Percentiles rank a stretch among this genome's conserved stretches.
Conservation (phyloP, 2,329 filamentous ascomycete species). For the Ramularia collo-cygni region DNA sequence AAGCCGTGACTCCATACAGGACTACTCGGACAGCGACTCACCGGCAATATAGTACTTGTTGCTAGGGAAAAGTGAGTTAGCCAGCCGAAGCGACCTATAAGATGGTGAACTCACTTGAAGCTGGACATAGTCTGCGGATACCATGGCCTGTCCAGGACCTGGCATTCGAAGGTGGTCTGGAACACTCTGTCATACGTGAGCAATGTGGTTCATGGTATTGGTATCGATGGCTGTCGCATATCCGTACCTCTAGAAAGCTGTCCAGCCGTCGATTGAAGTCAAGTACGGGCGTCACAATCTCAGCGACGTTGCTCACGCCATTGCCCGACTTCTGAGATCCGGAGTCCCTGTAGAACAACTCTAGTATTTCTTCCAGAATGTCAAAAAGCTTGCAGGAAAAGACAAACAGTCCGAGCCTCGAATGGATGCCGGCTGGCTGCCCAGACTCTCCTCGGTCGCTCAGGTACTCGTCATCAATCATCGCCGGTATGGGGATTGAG, state of each 20-base stretch:
- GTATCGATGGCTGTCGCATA: too few relatives aligned
- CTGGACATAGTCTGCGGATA: slow-evolving; percentile 15
- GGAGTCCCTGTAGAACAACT: slow-evolving; percentile 19
- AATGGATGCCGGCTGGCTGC: slow-evolving; percentile 21
- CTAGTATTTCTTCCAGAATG: slow-evolving; percentile 21
- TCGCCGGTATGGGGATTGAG: slow-evolving; percentile 20
- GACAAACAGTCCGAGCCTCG: slow-evolving; percentile 26
- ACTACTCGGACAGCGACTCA: not conserved
- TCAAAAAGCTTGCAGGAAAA: slow-evolving; percentile 23
- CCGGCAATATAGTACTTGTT: slow-evolving; percentile 16
- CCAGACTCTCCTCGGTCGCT: slow-evolving; percentile 41
- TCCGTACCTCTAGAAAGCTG: slow-evolving; percentile 13
- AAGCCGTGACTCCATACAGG: too few relatives aligned
- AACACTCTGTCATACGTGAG: slow-evolving; percentile 5
- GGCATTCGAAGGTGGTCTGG: slow-evolving; percentile 16
- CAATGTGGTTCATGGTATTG: not conserved
- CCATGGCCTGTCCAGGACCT: not conserved
- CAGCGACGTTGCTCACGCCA: slow-evolving; percentile 8
- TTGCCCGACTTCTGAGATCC: slow-evolving; percentile 7
- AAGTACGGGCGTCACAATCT: slow-evolving; percentile 18
- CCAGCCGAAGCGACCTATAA: too few relatives aligned
- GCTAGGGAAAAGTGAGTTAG: not conserved
- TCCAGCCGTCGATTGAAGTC: slow-evolving; percentile 19
- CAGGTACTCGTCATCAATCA: slow-evolving; percentile 49
- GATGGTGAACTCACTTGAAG: slow-evolving; percentile 6